Evolutionary conservation across 768 basidiomycete species (phyloP).

Genomic region (Auricularia auricula-judae): DNA sequence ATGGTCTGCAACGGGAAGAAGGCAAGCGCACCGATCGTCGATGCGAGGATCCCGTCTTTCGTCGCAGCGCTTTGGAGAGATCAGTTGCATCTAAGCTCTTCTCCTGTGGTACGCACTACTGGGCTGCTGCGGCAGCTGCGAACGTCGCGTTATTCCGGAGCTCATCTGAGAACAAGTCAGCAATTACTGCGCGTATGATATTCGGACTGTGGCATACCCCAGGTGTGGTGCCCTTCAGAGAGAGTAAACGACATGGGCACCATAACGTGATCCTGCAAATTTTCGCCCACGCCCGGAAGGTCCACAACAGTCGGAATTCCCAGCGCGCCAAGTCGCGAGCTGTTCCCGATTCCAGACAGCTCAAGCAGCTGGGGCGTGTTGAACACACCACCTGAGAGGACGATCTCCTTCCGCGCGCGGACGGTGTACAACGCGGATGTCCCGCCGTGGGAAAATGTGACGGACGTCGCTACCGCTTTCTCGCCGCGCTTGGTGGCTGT

Average conservation of each 20-base stretch:
- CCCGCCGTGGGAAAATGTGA: slow-evolving; percentile 21
- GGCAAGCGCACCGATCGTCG: slow-evolving; percentile 4
- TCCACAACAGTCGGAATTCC: slow-evolving; percentile 24
- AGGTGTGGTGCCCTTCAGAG: slow-evolving; percentile 22
- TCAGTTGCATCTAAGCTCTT: slow-evolving; percentile 23
- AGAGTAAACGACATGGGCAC: slow-evolving; percentile 28
- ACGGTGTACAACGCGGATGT: slow-evolving; percentile 16
- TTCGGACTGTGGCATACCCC: slow-evolving; percentile 26
- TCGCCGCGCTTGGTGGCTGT: slow-evolving; percentile 11
- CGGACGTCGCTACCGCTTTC: slow-evolving; percentile 21
- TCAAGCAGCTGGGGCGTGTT: slow-evolving; percentile 20
- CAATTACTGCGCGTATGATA: slow-evolving; percentile 27
- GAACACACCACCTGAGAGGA: slow-evolving; percentile 26
- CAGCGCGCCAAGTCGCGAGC: slow-evolving; percentile 16
- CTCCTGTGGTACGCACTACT: slow-evolving; percentile 32
- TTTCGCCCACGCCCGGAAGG: slow-evolving; percentile 32
- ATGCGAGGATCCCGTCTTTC: slow-evolving; percentile 9
- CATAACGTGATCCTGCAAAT: slow-evolving; percentile 32
- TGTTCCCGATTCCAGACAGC: slow-evolving; percentile 30
- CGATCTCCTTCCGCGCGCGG: slow-evolving; percentile 29
- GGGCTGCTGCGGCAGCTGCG: slow-evolving; percentile 25
- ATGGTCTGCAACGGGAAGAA: slow-evolving; percentile 8
- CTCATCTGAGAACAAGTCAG: slow-evolving; percentile 9
- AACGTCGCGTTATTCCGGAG: background rate
- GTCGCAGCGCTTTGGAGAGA: slow-evolving; percentile 1